A percentile compares a stretch with the other conserved stretches of the same genome.
Conservation (phyloP, 2,329 filamentous ascomycete genomes). For the Fusarium poae region DNA sequence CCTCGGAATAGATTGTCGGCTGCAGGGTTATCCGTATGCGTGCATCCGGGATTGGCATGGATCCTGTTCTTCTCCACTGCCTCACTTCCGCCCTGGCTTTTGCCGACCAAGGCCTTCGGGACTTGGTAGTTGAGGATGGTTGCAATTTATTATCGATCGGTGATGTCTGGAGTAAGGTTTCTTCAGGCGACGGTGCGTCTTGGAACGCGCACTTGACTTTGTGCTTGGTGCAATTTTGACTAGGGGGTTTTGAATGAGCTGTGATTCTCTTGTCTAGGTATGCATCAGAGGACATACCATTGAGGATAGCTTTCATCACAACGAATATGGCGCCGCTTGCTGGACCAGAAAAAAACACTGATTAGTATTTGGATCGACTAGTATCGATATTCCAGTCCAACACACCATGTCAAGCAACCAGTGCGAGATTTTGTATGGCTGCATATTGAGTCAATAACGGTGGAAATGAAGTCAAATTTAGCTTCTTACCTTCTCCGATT, state of each 20-base stretch:
- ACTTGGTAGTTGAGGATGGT: conserved; percentile 1
- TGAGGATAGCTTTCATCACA: conserved; percentile 34
- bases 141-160: neutral
- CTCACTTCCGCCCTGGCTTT: conserved; percentile 36
- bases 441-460: neutral
- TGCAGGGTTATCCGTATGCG: conserved; percentile 22
- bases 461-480: neutral
- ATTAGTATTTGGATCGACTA: conserved; percentile 15
- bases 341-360: conserved; percentile 14
- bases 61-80: conserved; percentile 35
- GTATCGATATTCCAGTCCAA: conserved; percentile 6
- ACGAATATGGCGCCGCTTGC: conserved; percentile 33
- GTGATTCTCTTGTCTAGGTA: neutral
- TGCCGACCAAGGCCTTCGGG: conserved; percentile 26
- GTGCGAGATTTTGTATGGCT: conserved; percentile 36
- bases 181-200: conserved; percentile 17
- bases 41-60: conserved; percentile 30
- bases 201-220: conserved; percentile 37
- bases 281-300: conserved; percentile 10
- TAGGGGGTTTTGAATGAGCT: neutral
- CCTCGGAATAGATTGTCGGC: conserved; percentile 32
- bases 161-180: neutral
- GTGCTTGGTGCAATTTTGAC: conserved; percentile 37
- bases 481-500: conserved; percentile 27
- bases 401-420: conserved; percentile 35